Base-by-base conservation (phyloP, 495 filamentous ascomycete genomes). In the Cercophora newfieldiana region DNA sequence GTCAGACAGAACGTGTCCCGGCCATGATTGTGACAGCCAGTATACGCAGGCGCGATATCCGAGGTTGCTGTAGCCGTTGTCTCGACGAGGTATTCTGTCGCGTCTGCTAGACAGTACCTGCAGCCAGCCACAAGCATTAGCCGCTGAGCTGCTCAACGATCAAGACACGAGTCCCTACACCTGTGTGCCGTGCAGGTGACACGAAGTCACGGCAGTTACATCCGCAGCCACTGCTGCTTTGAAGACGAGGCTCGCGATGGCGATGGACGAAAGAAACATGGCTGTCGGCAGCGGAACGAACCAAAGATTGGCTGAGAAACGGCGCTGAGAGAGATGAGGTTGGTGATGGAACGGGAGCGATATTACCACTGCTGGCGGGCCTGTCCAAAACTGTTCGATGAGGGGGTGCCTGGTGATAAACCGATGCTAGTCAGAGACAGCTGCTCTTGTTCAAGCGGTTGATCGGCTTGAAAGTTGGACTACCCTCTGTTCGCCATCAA, bases 1-100 rank as follows among this genome's bases (percentile, higher is more conserved):
- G 75, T 77, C 6, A 82, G 49, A 63, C 83, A 86, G 73, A 55
- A 66, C 63, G 44, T 56, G 51, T 83, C 72, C 56, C 49, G 70
- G 6, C 69, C 82, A 68, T 85, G 84, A 0, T 71, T 60, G 66
- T 87, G 83, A 59, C 85, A 88, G 7, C 75, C 81, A 0, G 80
- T 81, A 61, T 85, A 86, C 58, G 75, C 66, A 0, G 80, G 71
- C 7, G 82, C 80, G 12, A 81, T 70, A 65, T 53, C 50, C 7
- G 49, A 19, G 5, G 61, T 64, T 33, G 61, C 49, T 18, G 50
- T 64, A 1, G 61, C 50, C 16, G 60, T 37, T n/a, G 55, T 33
- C 8, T 30, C 25, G 2, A 59, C 55, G 14, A 37, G 7, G 18
- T 59, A 55, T 55, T 55, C 53, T 22, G 53, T 26, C 53, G 53